Conservation (phyloP, 2,329 filamentous ascomycete species). For the Waltergamsia citrina region DNA sequence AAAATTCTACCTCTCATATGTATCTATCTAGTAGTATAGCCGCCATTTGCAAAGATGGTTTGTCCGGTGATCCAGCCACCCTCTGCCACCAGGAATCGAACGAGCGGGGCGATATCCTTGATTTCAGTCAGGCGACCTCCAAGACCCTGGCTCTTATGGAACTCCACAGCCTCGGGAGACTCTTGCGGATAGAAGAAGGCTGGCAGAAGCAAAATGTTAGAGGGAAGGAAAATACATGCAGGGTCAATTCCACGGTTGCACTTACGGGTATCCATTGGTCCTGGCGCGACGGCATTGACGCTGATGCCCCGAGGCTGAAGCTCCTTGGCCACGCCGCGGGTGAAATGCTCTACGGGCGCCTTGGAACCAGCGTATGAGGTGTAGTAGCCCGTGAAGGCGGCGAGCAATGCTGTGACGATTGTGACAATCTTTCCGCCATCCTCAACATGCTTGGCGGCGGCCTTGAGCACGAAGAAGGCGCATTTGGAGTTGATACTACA, state of each 20-base stretch:
- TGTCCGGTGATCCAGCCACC: conserved; percentile 35
- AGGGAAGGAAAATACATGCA: neutral
- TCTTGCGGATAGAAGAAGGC: conserved; percentile 36
- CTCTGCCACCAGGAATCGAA: conserved; percentile 31
- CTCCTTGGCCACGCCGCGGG: conserved; percentile 22
- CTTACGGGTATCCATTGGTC: conserved; percentile 30
- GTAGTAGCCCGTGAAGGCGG: conserved; percentile 34
- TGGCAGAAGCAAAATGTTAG: conserved; percentile 8
- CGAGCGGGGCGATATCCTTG: conserved; percentile 33
- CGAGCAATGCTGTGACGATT: conserved; percentile 32
- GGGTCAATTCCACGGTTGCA: conserved; percentile 3
- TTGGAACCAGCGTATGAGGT: conserved; percentile 34
- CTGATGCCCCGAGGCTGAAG: conserved; percentile 19
- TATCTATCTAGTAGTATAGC: conserved; percentile 32
- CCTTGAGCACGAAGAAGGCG: conserved; percentile 34
- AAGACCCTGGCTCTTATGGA: conserved; percentile 32
- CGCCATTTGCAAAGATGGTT: conserved; percentile 38
- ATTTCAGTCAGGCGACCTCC: conserved; percentile 29
- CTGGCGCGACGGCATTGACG: conserved; percentile 24
- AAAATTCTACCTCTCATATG: too few species aligned
- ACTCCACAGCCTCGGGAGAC: conserved; percentile 28
- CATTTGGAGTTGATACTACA: conserved; percentile 33
- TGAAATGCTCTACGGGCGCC: conserved; percentile 28
- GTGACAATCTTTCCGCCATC: conserved; percentile 37
- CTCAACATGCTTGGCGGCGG: conserved; percentile 26